Conservation (phyloP, 208 protist species). For the Trypanosoma melophagium region DNA sequence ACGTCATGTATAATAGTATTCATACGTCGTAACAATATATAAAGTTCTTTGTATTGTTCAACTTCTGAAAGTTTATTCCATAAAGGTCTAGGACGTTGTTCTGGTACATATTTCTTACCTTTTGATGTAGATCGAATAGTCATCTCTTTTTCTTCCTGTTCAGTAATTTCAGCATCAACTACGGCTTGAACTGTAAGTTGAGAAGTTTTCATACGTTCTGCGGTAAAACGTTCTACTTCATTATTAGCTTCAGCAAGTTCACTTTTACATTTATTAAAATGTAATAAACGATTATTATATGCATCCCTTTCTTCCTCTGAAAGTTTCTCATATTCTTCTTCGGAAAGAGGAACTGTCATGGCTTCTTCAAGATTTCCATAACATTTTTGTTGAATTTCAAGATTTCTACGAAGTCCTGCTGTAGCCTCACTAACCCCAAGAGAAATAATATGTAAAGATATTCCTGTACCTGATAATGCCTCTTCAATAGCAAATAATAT, state of each 20-base stretch:
- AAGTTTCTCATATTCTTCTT: slow-evolving; percentile 75
- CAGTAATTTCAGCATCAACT: slow-evolving; percentile 21
- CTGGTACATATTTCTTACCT: slow-evolving; percentile 22
- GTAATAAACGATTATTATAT: slow-evolving; percentile 76
- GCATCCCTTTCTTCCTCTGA: slow-evolving; percentile 41
- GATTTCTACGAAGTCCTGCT: slow-evolving; percentile 49
- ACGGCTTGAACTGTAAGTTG: slow-evolving; percentile 34
- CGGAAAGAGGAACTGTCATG: slow-evolving; percentile 48
- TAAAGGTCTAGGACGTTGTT: slow-evolving; percentile 6
- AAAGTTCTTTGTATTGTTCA: slow-evolving; percentile 29
- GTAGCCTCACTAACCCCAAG: slow-evolving; percentile 66
- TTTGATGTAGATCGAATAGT: slow-evolving; percentile 10
- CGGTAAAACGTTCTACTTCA: slow-evolving; percentile 30
- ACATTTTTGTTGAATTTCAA: slow-evolving; percentile 38
- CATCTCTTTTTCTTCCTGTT: slow-evolving; percentile 31
- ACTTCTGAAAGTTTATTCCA: slow-evolving; percentile 23
- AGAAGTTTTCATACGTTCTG: slow-evolving; percentile 11
- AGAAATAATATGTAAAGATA: slow-evolving; percentile 55
- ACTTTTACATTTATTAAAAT: slow-evolving; percentile 78
- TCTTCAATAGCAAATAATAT: slow-evolving; percentile 52
- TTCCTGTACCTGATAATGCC: slow-evolving; percentile 32
- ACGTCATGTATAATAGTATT: slow-evolving; percentile 8
- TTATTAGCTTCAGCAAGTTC: slow-evolving; percentile 43
- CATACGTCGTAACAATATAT: slow-evolving; percentile 12
- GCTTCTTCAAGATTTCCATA: slow-evolving; percentile 34